Evolutionary conservation across 148 eudicot species (phyloP).

Genomic region (Euryodendron excelsum): DNA sequence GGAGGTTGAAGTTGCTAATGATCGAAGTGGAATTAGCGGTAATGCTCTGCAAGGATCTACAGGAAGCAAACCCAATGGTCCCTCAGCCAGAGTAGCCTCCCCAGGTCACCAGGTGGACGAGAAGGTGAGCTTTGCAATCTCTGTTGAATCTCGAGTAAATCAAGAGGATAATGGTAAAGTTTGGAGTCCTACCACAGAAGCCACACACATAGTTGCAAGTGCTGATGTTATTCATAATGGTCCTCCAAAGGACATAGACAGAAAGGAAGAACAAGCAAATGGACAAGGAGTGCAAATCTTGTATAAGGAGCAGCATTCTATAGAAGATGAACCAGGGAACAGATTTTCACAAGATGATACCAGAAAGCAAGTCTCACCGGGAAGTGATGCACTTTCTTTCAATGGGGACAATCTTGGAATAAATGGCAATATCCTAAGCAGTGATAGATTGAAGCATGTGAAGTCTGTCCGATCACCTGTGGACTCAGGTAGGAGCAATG

Average conservation of each 20-base stretch:
- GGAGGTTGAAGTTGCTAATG: not conserved
- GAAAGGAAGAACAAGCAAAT: conserved; percentile 29
- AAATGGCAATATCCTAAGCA: not conserved
- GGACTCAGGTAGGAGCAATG: conserved; percentile 53
- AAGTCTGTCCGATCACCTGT: conserved; percentile 67
- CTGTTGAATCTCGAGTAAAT: not conserved
- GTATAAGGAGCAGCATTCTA: conserved; percentile 25
- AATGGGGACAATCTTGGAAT: conserved; percentile 15
- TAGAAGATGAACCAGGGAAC: conserved; percentile 27
- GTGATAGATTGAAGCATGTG: conserved; percentile 41
- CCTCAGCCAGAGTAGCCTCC: not conserved
- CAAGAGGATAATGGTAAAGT: not conserved
- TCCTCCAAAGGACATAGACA: not conserved
- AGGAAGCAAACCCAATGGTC: not conserved
- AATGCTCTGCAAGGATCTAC: not conserved
- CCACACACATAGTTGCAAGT: not conserved
- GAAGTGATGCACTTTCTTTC: conserved; percentile 1
- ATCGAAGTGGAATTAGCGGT: not conserved
- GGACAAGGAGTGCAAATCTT: conserved; percentile 23
- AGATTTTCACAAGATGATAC: conserved; percentile 24
- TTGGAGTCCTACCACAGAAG: not conserved
- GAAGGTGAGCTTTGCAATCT: conserved; percentile 16
- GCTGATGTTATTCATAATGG: not conserved
- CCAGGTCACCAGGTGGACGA: conserved; percentile 15
- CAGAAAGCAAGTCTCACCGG: not conserved